Evolutionary conservation across 306 rosid genomes (phyloP).

Genomic region (Sicyos edulis): DNA sequence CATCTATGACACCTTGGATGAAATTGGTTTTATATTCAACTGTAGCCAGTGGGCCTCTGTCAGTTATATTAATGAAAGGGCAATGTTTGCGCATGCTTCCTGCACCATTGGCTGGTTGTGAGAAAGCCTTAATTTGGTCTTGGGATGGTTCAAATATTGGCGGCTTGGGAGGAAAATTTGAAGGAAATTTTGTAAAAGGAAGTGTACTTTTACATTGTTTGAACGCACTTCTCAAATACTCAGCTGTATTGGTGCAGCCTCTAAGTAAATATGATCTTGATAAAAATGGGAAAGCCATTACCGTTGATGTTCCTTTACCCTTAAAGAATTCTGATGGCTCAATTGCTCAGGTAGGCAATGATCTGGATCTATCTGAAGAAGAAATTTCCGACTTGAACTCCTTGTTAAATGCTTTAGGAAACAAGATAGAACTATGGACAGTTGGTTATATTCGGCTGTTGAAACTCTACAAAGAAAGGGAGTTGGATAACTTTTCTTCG

Average conservation of each 20-base stretch:
- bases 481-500: constrained; percentile 36
- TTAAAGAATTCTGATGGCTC: constrained; percentile 77
- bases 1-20: constrained; percentile 98
- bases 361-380: constrained; percentile 54
- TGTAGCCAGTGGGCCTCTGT: constrained; percentile 70
- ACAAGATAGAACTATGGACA: constrained; percentile 62
- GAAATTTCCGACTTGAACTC: constrained; percentile 57
- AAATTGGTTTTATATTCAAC: constrained; percentile 81
- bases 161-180: constrained; percentile 81
- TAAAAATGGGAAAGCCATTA: constrained; percentile 53
- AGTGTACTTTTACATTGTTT: constrained; percentile 76
- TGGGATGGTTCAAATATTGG: constrained; percentile 86
- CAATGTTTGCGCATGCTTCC: constrained; percentile 89
- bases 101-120: constrained; percentile 89
- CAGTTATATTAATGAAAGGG: constrained; percentile 92
- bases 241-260: constrained; percentile 90
- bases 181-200: constrained; percentile 81
- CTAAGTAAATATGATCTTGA: constrained; percentile 69
- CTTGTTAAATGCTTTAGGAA: constrained; percentile 52
- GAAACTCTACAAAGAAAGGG: constrained; percentile 56
- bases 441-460: constrained; percentile 83
- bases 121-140: constrained; percentile 93
- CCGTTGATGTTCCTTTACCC: constrained; percentile 88
- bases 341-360: constrained; percentile 51
- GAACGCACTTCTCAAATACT: constrained; percentile 73